These are phyloP conservation scores for Fragaria ananassa DNA, from an alignment of 306 rosid genomes.

Conservation along the genomic window DNA sequence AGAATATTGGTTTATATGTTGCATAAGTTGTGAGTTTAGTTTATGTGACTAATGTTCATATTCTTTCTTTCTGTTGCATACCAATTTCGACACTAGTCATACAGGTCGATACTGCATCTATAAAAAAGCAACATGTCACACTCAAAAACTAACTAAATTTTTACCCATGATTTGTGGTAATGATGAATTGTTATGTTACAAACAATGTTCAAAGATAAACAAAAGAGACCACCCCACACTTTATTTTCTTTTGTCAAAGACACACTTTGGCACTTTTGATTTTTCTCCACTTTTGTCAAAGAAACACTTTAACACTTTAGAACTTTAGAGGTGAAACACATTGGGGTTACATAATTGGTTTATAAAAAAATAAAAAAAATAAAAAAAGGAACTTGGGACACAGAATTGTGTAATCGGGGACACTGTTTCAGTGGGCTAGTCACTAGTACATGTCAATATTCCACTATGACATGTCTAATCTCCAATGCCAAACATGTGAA, in stretches of 20 bases:
- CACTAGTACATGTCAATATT: background rate
- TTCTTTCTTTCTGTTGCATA: too few relatives aligned
- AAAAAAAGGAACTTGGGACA: background rate
- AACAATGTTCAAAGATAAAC: too few relatives aligned
- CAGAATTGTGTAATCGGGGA: background rate
- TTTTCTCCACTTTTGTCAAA: background rate
- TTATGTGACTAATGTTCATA: too few relatives aligned
- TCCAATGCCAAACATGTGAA: constrained; percentile 21
- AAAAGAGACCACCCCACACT: too few relatives aligned
- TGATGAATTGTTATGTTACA: too few relatives aligned
- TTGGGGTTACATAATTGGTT: background rate
- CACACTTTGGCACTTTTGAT: background rate
- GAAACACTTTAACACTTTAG: background rate
- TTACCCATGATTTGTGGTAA: too few relatives aligned
- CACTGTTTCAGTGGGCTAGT: constrained; percentile 1
- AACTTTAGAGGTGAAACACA: background rate
- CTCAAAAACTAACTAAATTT: too few relatives aligned
- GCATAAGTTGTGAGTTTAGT: too few relatives aligned
- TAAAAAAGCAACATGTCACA: too few relatives aligned
- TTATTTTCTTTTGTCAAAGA: background rate
- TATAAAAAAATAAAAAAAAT: background rate
- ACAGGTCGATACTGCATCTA: too few relatives aligned
- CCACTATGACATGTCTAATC: background rate
- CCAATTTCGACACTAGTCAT: too few relatives aligned
- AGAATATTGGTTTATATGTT: too few relatives aligned